Evolutionary conservation across 2,329 filamentous ascomycete species (phyloP).

Genomic region (Dothidotthia symphoricarpi): DNA sequence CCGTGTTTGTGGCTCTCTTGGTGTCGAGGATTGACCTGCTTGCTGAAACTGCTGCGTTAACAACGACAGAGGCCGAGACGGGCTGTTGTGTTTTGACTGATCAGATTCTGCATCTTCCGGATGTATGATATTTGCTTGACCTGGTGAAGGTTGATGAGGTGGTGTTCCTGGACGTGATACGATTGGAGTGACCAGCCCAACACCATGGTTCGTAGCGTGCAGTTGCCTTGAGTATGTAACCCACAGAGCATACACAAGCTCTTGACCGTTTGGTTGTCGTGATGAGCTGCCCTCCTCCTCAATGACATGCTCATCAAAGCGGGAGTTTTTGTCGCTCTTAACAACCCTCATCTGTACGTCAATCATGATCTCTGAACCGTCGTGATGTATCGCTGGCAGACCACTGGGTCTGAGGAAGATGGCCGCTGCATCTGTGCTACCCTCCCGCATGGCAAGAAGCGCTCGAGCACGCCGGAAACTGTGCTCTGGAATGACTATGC

Average conservation of each 20-base stretch:
- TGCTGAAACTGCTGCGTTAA: conserved; percentile 54
- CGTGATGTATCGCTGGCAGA: conserved; percentile 79
- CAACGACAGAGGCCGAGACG: conserved; percentile 45
- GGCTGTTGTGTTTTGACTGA: conserved; percentile 29
- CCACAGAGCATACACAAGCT: conserved; percentile 93
- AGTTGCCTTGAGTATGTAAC: conserved; percentile 94
- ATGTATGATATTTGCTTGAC: conserved; percentile 56
- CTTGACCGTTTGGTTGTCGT: conserved; percentile 53
- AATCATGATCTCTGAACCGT: conserved; percentile 87
- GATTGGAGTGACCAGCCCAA: conserved; percentile 63
- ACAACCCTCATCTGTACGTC: conserved; percentile 97
- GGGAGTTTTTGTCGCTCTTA: conserved; percentile 65
- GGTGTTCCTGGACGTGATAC: conserved; percentile 67
- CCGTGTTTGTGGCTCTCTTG: conserved; percentile 37
- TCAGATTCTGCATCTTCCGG: conserved; percentile 39
- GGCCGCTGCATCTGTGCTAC: conserved; percentile 69
- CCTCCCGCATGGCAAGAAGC: conserved; percentile 78
- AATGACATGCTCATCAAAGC: conserved; percentile 61
- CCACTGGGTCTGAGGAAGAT: conserved; percentile 83
- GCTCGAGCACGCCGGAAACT: conserved; percentile 89
- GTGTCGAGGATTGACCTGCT: conserved; percentile 48
- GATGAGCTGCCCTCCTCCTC: conserved; percentile 53
- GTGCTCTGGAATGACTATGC: conserved; percentile 95
- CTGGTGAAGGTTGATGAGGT: conserved; percentile 74
- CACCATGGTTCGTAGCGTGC: conserved; percentile 66